Evolutionary conservation across 164 flowering plant species (phyloP), one percentile per base, ranked within the genome.

Genomic region (Cinnamomum micranthum): DNA sequence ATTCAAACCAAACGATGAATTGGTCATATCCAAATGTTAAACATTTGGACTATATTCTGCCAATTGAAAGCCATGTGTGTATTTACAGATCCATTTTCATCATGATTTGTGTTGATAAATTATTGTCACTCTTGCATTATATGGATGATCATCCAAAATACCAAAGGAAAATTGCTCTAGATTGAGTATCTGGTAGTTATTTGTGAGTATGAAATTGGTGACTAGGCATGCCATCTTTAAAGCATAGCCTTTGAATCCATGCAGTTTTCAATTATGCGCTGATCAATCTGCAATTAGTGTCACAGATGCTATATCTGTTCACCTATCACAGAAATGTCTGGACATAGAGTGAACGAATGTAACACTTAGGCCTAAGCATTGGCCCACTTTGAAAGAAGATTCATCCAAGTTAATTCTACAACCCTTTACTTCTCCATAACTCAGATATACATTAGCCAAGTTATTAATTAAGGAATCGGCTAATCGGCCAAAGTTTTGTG

Each of bases 11-110:
- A 33, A 50, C 12, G 19, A 15, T 58, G 7, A 15, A 28, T 17
- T 35, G 64, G 41, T 12, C n/a, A n/a, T 25, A 31, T 25, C 60
- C 12, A 69, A 14, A 25, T 3, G 24, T 55, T 65, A 47, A 69
- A 79, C 82, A 0, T 83, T 82, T 84, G 81, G 81, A 82, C 58
- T 74, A 76, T 14, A 82, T 58, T 0, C 27, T 41, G 47, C 11
- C 11, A 41, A 41, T 41, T 35, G 47, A 41, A 66, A 74, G 17
- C 77, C 71, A 77, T 80, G 22, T 81, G 66, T 15, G 77, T 23
- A 25, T 80, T 76, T 24, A 71, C 19, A 58, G 22, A 41, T 70
- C 55, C 4, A 81, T n/a, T 7, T 0, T 41, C 47, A 41, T 41
- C 47, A 41, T 6, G 1, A 41, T 41, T 41, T 41, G 47, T 7